phyloP scores from a whole-genome alignment of 1,284 basidiomycete species.

The Ustilago shanxiensis region DNA sequence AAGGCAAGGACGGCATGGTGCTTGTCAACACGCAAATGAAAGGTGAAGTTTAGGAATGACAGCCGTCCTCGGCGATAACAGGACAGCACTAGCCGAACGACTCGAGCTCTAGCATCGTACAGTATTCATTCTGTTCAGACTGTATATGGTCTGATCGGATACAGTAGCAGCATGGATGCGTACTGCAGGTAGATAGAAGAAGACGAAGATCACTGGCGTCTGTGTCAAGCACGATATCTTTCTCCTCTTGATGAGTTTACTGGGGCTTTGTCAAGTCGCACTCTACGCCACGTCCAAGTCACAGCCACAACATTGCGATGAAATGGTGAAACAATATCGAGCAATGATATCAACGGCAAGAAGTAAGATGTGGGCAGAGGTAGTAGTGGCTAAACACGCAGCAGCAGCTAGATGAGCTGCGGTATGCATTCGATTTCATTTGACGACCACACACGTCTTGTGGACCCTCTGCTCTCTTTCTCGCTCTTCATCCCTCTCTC shows the following conservation, averaged over 20 bases:
- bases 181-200: no score
- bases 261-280: background rate
- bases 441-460: background rate
- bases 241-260: no score
- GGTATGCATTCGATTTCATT: background rate
- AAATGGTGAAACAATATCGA: background rate
- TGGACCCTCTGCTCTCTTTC: constrained; percentile 4
- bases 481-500: constrained; percentile 4
- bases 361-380: no score
- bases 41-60: constrained; percentile 2
- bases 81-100: no score
- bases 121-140: no score
- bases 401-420: constrained; percentile 4
- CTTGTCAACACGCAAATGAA: background rate
- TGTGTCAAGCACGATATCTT: no score
- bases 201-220: no score
- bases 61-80: background rate
- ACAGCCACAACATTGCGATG: background rate
- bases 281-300: background rate
- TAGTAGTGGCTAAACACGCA: no score
- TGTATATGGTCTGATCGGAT: no score
- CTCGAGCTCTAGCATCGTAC: no score
- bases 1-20: no score
- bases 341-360: background rate
- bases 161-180: no score